Evolutionary conservation across 139 green algal species (phyloP).

Genomic region (Chlamydomonas schloesseri): DNA sequence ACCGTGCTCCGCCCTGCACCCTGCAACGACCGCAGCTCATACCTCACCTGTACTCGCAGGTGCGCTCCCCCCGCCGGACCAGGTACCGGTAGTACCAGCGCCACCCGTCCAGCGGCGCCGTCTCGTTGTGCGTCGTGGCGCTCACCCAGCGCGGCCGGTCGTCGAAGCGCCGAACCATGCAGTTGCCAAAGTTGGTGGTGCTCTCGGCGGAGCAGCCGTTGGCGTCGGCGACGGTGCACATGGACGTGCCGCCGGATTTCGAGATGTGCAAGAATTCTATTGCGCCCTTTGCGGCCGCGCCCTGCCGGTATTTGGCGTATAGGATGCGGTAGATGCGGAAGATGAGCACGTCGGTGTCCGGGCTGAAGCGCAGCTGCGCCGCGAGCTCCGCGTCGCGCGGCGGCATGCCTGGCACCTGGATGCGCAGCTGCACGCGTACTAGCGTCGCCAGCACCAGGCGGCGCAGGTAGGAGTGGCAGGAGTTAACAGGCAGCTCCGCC

Average conservation of each 20-base stretch:
- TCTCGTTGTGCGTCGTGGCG: neutral
- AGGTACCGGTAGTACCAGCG: constrained; percentile 35
- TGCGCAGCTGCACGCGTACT: neutral
- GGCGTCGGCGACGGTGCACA: constrained; percentile 29
- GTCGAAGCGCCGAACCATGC: constrained; percentile 42
- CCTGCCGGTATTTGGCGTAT: constrained; percentile 18
- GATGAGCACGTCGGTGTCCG: neutral
- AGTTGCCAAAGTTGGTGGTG: constrained; percentile 39
- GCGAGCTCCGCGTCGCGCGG: neutral
- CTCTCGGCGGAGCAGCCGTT: constrained; percentile 29
- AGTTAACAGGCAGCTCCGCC: neutral
- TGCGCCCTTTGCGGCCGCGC: constrained; percentile 25
- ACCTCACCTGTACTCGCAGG: constrained; percentile 45
- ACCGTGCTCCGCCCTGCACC: neutral
- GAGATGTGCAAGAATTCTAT: constrained; percentile 45
- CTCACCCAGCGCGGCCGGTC: constrained; percentile 44
- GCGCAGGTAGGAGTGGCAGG: constrained; percentile 19
- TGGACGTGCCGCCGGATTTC: constrained; percentile 34
- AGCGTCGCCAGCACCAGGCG: constrained; percentile 26
- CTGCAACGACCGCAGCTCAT: too few species aligned
- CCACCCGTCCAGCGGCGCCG: constrained; percentile 5
- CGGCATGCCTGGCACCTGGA: neutral
- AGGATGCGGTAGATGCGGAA: constrained; percentile 8
- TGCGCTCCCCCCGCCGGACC: constrained; percentile 14
- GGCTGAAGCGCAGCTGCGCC: neutral